Conservation (phyloP, 306 rosid species). For the Lablab purpureus region DNA sequence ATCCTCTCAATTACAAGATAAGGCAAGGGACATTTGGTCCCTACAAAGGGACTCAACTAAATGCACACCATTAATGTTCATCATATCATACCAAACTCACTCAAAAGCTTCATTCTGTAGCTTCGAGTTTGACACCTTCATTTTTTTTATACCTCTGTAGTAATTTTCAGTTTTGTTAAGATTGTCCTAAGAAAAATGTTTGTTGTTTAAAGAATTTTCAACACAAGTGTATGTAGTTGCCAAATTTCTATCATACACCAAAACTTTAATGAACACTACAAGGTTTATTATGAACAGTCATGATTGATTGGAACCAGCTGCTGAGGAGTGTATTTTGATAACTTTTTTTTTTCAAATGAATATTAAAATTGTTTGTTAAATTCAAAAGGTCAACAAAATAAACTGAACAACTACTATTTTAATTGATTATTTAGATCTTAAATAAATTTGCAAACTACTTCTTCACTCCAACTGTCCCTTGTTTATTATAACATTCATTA, state of each 20-base stretch:
- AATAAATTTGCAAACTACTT: slow-evolving; percentile 4
- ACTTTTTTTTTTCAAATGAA: background rate
- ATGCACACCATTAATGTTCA: slow-evolving; percentile 15
- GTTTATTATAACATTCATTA: slow-evolving; percentile 7
- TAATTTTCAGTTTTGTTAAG: background rate
- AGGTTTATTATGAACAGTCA: background rate
- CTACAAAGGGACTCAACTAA: slow-evolving; percentile 6
- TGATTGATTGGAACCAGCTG: background rate
- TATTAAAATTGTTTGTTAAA: background rate
- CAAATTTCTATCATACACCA: slow-evolving; percentile 1
- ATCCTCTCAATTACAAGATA: slow-evolving; percentile 31
- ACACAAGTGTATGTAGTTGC: background rate
- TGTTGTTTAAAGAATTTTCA: background rate
- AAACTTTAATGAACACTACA: background rate
- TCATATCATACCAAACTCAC: slow-evolving; percentile 22
- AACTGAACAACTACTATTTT: slow-evolving; percentile 13
- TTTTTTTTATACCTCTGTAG: background rate
- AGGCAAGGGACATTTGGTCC: slow-evolving; percentile 37
- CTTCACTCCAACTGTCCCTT: background rate
- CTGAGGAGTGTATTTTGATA: slow-evolving; percentile 24
- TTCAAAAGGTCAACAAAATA: slow-evolving; percentile 8
- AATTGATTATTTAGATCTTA: slow-evolving; percentile 6
- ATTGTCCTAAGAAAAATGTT: slow-evolving; percentile 13
- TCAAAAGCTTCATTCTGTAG: background rate
- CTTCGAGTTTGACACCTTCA: background rate